Conservation (phyloP, 208 protist genomes). For the Trypanosoma melophagium region DNA sequence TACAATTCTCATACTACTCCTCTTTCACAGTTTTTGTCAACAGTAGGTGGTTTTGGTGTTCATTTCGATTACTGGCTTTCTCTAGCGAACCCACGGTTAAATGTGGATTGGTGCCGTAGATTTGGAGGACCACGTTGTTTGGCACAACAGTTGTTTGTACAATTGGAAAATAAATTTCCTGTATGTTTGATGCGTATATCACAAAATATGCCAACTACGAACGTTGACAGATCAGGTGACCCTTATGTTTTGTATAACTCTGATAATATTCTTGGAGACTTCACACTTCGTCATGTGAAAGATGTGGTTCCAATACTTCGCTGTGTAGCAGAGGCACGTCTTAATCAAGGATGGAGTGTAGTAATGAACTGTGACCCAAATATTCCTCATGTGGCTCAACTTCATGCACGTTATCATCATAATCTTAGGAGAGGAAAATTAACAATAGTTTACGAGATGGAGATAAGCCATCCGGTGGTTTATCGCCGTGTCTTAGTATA, state of each 20-base stretch:
- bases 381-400: conserved; percentile 36
- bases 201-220: conserved; percentile 36
- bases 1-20: conserved; percentile 64
- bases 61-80: conserved; percentile 84
- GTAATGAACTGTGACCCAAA: conserved; percentile 66
- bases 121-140: conserved; percentile 83
- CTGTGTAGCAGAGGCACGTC: conserved; percentile 59
- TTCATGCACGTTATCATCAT: conserved; percentile 64
- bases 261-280: conserved; percentile 33
- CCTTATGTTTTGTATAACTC: conserved; percentile 47
- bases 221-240: conserved; percentile 23
- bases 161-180: conserved; percentile 79
- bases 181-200: conserved; percentile 29
- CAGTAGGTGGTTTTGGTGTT: conserved; percentile 76
- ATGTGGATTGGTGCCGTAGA: conserved; percentile 77
- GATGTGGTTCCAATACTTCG: conserved; percentile 34
- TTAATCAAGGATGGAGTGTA: conserved; percentile 85
- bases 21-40: conserved; percentile 70
- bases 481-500: conserved; percentile 70
- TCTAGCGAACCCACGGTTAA: conserved; percentile 54
- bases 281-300: conserved; percentile 7
- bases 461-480: conserved; percentile 59
- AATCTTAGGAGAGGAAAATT: conserved; percentile 68
- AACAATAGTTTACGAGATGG: conserved; percentile 75
- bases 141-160: conserved; percentile 87